Evolutionary conservation across 2,329 filamentous ascomycete genomes (phyloP).

Genomic region (Aspergillus eucalypticola): DNA sequence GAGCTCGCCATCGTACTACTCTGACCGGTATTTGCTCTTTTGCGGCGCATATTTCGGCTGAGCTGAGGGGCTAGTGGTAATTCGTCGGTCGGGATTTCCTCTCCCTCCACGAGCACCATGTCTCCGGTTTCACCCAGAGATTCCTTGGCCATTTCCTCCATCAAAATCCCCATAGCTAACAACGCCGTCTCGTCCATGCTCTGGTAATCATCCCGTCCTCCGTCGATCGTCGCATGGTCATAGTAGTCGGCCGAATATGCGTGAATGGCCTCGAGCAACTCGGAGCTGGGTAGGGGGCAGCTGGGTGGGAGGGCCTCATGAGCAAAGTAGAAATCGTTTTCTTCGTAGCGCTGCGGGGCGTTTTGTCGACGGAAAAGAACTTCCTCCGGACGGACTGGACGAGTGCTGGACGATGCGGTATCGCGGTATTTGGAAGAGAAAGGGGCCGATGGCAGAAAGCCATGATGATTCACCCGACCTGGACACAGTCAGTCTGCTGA

Average conservation of each 20-base stretch:
- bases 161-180: conserved; percentile 60
- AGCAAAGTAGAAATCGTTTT: conserved; percentile 58
- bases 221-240: conserved; percentile 34
- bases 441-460: conserved; percentile 31
- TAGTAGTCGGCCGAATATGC: conserved; percentile 60
- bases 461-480: conserved; percentile 50
- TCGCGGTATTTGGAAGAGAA: conserved; percentile 35
- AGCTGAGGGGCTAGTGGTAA: conserved; percentile 13
- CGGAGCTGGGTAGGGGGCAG: conserved; percentile 54
- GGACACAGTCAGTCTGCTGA: conserved; percentile 16
- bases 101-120: conserved; percentile 57
- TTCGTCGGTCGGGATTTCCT: conserved; percentile 31
- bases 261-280: conserved; percentile 59
- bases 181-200: conserved; percentile 65
- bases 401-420: conserved; percentile 37
- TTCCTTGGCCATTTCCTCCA: conserved; percentile 59
- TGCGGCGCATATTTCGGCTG: conserved; percentile 16
- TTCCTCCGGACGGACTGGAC: conserved; percentile 57
- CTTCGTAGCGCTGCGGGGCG: conserved; percentile 54
- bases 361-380: conserved; percentile 56
- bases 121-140: conserved; percentile 59
- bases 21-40: conserved; percentile 22
- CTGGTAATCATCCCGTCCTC: conserved; percentile 45
- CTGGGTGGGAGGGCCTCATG: conserved; percentile 47
- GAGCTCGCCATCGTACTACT: conserved; percentile 25